Base-by-base conservation (phyloP, 345 rosid genomes). In the Salix viminalis region DNA sequence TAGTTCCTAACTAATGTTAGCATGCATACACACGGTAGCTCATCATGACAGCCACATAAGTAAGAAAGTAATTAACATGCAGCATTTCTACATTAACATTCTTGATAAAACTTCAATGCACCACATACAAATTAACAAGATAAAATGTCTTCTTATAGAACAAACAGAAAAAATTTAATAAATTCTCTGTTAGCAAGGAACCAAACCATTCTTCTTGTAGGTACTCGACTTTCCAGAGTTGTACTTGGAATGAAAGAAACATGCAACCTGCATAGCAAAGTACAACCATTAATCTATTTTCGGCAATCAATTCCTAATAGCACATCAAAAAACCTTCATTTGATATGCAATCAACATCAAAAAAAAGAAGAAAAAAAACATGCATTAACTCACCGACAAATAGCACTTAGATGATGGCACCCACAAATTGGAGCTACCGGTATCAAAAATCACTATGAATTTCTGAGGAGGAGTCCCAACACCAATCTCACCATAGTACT, bases 401-500 rank as follows among this genome's bases (percentile, higher is more conserved):
- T 61, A 71, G 74, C 84, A 84, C 64, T 75, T 75, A 19, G 86
- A 48, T 15, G 87, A 81, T 7, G 87, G 87, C 73, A 81, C 87
- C 87, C 87, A 84, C 67, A 84, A 71, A 73, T 84, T 84, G 75
- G 84, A 70, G 65, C 84, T 84, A 32, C 87, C 84, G 34, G 87
- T 81, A 81, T 81, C 87, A 75, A 84, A 84, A 12, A 84, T 76
- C 19, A 84, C 84, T 32, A 80, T 76, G 76, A 84, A 81, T 30
- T 73, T 81, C 60, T 84, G 87, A 46, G 87, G 76, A 69, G 87
- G 84, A 69, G 79, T 81, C 28, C 84, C 87, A 50, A 84, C 12
- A 44, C 78, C 81, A 77, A 79, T 76, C 54, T 83, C 85, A 26
- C 85, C 82, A 52, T 72, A 83, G 69, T 83, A 83, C 80, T 76